Percentiles rank a stretch among this genome's conserved stretches.
Conservation (phyloP, 371 early-diverging fungal genomes). For the Mucor sp. region DNA sequence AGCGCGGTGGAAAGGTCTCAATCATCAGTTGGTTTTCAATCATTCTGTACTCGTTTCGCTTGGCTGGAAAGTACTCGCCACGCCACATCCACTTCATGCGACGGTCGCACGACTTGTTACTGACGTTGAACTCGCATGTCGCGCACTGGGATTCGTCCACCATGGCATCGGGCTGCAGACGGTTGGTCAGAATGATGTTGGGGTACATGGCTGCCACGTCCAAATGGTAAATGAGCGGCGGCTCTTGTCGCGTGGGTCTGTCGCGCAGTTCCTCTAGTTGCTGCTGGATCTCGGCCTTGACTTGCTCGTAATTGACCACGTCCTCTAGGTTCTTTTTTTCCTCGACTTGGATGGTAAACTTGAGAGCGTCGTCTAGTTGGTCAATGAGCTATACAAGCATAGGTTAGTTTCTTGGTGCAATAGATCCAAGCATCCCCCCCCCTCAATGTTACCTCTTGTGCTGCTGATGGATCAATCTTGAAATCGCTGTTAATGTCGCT, state of each 20-base stretch:
- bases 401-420: background rate
- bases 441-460: constrained; percentile 63
- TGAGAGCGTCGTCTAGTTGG: constrained; percentile 90
- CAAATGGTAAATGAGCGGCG: constrained; percentile 97
- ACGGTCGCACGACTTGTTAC: constrained; percentile 91
- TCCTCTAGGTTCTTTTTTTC: constrained; percentile 69
- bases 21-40: constrained; percentile 83
- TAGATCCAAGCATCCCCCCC: too few relatives aligned
- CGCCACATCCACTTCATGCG: constrained; percentile 98
- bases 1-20: constrained; percentile 77
- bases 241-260: constrained; percentile 71
- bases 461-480: constrained; percentile 74
- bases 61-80: constrained; percentile 96
- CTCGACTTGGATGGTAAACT: constrained; percentile 88
- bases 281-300: constrained; percentile 40
- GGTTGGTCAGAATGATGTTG: constrained; percentile 99
- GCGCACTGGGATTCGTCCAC: constrained; percentile 93
- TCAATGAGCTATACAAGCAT: constrained; percentile 67
- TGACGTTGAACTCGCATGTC: constrained; percentile 92
- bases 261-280: constrained; percentile 72
- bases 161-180: constrained; percentile 98
- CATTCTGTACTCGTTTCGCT: constrained; percentile 90
- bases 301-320: constrained; percentile 80
- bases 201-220: constrained; percentile 99
- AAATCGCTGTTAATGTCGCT: constrained; percentile 96